phyloP scores from a whole-genome alignment of 345 rosid genomes.

The Salix caprea region DNA sequence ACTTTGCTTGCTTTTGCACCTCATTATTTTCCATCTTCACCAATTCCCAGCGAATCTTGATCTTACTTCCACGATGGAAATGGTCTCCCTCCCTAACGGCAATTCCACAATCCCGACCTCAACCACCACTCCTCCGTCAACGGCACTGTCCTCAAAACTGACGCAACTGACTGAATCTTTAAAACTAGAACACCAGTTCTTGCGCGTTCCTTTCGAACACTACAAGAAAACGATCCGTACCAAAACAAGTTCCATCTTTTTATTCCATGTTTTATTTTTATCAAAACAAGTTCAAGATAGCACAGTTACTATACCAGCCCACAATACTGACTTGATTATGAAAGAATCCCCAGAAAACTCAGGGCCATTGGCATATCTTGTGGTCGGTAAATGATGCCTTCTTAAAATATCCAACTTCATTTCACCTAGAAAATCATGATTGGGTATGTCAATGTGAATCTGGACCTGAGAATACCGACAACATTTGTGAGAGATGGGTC shows the following conservation, averaged over 20 bases:
- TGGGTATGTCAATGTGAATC: slow-evolving; percentile 44
- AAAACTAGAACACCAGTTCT: slow-evolving; percentile 86
- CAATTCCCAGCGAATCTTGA: background rate
- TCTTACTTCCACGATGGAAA: slow-evolving; percentile 10
- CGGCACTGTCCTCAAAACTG: slow-evolving; percentile 39
- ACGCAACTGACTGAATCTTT: slow-evolving; percentile 72
- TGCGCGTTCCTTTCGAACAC: slow-evolving; percentile 94
- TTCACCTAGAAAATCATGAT: slow-evolving; percentile 42
- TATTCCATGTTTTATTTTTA: background rate
- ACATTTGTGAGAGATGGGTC: slow-evolving; percentile 4
- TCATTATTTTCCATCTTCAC: background rate
- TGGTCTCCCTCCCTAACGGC: slow-evolving; percentile 30
- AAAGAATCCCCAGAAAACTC: slow-evolving; percentile 42
- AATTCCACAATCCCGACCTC: slow-evolving; percentile 23
- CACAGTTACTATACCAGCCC: slow-evolving; percentile 10
- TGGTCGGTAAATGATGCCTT: slow-evolving; percentile 36
- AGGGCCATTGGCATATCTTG: slow-evolving; percentile 36
- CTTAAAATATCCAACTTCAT: slow-evolving; percentile 54
- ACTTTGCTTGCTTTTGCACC: background rate
- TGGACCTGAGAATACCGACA: slow-evolving; percentile 47
- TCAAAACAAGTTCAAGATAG: background rate
- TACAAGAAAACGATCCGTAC: slow-evolving; percentile 89
- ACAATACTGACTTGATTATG: slow-evolving; percentile 58
- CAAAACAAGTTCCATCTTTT: slow-evolving; percentile 18
- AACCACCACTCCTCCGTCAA: slow-evolving; percentile 10